phyloP scores from a whole-genome alignment of 78 protist genomes.

The Guillardia theta region DNA sequence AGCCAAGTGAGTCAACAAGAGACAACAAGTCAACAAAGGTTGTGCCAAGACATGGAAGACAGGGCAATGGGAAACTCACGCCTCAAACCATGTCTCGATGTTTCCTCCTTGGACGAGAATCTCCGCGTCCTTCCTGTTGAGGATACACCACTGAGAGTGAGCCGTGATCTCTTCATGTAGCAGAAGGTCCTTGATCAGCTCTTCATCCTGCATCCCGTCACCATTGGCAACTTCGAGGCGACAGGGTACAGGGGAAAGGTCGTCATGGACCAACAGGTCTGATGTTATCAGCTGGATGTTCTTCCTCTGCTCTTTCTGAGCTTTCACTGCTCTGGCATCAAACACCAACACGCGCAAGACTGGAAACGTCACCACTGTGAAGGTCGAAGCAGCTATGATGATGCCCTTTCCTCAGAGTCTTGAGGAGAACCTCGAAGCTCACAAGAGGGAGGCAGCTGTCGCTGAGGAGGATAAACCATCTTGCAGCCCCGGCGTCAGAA shows the following conservation, averaged over 20 bases:
- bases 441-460: not conserved
- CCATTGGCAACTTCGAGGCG: not conserved
- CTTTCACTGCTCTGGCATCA: not conserved
- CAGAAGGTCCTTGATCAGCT: not conserved
- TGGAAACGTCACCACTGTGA: not conserved
- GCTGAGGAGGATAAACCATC: not conserved
- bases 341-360: not conserved
- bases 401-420: not conserved
- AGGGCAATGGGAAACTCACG: not conserved
- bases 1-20: not conserved
- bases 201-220: not conserved
- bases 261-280: not conserved
- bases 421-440: not conserved
- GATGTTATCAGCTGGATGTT: not conserved
- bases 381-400: not conserved
- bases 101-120: not conserved
- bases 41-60: not conserved
- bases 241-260: too few species aligned
- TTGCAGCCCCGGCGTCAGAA: not conserved
- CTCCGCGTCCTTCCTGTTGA: not conserved
- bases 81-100: not conserved
- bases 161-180: not conserved
- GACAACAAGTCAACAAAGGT: not conserved
- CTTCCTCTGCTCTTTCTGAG: not conserved
- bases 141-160: not conserved